Conservation (phyloP, 805 yeast genomes). For the Yarrowia phangngaensis region DNA sequence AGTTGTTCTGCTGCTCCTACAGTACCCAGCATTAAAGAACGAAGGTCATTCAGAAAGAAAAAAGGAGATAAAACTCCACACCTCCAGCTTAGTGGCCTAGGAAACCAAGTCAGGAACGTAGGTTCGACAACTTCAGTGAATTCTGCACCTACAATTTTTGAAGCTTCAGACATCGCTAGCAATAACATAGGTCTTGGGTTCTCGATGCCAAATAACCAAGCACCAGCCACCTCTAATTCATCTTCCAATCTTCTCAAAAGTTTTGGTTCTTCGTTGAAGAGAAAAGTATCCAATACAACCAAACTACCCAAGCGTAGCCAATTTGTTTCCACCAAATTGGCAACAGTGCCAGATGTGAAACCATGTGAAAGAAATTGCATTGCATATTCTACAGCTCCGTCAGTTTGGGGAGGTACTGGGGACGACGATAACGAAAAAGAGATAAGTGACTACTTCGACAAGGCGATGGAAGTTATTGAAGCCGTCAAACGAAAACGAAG, state of each 20-base stretch:
- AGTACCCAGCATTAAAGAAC: conserved; percentile 21
- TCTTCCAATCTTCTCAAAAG: conserved; percentile 22
- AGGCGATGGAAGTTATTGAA: conserved; percentile 26
- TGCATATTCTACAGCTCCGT: conserved; percentile 2
- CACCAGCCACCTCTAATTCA: conserved; percentile 10
- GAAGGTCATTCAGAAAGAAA: conserved; percentile 21
- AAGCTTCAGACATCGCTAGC: neutral
- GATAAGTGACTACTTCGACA: conserved; percentile 25
- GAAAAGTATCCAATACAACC: conserved; percentile 18
- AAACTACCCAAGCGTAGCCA: conserved; percentile 20
- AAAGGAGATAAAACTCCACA: conserved; percentile 10
- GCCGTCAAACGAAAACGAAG: conserved; percentile 23
- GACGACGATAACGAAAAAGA: conserved; percentile 27
- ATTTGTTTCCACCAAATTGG: conserved; percentile 6
- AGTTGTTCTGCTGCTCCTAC: conserved; percentile 14
- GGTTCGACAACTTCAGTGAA: conserved; percentile 3
- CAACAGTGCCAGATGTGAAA: conserved; percentile 19
- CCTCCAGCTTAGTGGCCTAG: conserved; percentile 18
- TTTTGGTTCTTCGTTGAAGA: conserved; percentile 20
- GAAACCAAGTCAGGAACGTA: conserved; percentile 1
- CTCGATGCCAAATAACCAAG: conserved; percentile 4
- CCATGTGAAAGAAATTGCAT: conserved; percentile 5
- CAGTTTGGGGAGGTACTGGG: conserved; percentile 13
- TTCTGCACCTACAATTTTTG: conserved; percentile 5
- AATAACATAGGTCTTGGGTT: conserved; percentile 18